A percentile compares a stretch with the other conserved stretches of the same genome.
Evolutionary conservation across 2,329 filamentous ascomycete genomes (phyloP).

Genomic region (Hymenoscyphus linearis): DNA sequence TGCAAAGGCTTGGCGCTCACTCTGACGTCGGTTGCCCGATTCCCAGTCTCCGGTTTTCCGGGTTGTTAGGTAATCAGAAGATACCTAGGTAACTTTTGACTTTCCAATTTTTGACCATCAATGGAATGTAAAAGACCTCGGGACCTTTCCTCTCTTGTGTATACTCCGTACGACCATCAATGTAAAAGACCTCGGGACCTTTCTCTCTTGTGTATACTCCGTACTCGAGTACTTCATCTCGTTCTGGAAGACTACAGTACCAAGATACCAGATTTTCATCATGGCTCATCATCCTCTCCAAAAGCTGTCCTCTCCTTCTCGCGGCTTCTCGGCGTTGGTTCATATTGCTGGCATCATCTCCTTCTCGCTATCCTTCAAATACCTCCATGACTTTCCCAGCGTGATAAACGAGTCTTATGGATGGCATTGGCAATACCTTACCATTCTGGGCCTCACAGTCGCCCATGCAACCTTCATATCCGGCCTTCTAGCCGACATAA

Average conservation of each 20-base stretch:
- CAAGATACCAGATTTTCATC: background rate
- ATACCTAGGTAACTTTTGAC: background rate
- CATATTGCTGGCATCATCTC: conserved; percentile 52
- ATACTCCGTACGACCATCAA: no score
- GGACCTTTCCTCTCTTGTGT: no score
- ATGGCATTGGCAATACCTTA: conserved; percentile 50
- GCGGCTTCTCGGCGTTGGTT: conserved; percentile 54
- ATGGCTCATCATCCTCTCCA: conserved; percentile 58
- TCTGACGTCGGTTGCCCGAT: background rate
- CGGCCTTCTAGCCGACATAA: conserved; percentile 61
- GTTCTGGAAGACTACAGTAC: background rate
- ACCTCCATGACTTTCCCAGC: conserved; percentile 45
- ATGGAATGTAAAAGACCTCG: no score
- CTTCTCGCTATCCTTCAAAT: conserved; percentile 49
- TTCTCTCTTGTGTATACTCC: background rate
- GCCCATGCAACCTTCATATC: conserved; percentile 55
- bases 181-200: no score
- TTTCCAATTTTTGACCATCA: no score
- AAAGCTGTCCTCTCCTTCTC: conserved; percentile 59
- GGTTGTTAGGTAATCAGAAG: background rate
- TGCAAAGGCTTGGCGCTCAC: background rate
- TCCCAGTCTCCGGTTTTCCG: background rate
- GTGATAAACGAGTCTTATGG: conserved; percentile 56
- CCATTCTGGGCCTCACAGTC: conserved; percentile 63
- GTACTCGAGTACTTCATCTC: no score